Evolutionary conservation across 2,329 filamentous ascomycete genomes (phyloP).

Genomic region (Lizonia empirigonia): DNA sequence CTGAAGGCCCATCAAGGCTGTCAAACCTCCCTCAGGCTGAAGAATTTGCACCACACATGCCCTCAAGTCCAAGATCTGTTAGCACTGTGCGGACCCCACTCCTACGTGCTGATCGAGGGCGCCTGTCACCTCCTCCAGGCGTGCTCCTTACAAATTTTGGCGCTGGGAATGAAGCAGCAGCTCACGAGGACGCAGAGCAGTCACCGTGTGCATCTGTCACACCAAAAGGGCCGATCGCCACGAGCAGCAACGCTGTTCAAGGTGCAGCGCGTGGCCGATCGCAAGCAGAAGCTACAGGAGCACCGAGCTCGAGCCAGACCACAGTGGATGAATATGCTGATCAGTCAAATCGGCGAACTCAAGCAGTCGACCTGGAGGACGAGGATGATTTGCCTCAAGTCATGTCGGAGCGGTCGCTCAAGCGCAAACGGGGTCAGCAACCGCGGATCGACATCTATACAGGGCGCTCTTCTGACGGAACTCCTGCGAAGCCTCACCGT

Average conservation of each 20-base stretch:
- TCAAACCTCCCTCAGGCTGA: constrained; percentile 14
- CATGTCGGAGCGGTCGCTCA: constrained; percentile 51
- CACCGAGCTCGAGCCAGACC: constrained; percentile 52
- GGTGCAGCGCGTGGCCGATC: not conserved
- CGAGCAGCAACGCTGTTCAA: not conserved
- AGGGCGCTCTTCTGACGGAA: constrained; percentile 36
- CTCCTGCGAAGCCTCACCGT: constrained; percentile 38
- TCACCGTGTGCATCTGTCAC: constrained; percentile 1
- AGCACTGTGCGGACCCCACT: constrained; percentile 23
- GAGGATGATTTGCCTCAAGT: constrained; percentile 51
- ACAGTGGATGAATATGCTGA: constrained; percentile 47
- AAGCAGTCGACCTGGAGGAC: constrained; percentile 11
- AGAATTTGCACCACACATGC: constrained; percentile 19
- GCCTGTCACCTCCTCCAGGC: constrained; percentile 28
- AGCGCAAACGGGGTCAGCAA: constrained; percentile 47
- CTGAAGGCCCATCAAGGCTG: constrained; percentile 12
- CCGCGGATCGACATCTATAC: constrained; percentile 26
- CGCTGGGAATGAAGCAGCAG: not conserved
- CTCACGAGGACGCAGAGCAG: not conserved
- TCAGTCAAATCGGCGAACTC: constrained; percentile 9
- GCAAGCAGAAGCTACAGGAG: not conserved
- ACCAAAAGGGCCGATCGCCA: constrained; percentile 1
- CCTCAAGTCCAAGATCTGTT: constrained; percentile 32
- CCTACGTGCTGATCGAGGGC: constrained; percentile 16
- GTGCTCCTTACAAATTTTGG: constrained; percentile 6